These are phyloP conservation scores for Vinca minor DNA, from an alignment of 257 asterid species.

Conservation along the genomic window DNA sequence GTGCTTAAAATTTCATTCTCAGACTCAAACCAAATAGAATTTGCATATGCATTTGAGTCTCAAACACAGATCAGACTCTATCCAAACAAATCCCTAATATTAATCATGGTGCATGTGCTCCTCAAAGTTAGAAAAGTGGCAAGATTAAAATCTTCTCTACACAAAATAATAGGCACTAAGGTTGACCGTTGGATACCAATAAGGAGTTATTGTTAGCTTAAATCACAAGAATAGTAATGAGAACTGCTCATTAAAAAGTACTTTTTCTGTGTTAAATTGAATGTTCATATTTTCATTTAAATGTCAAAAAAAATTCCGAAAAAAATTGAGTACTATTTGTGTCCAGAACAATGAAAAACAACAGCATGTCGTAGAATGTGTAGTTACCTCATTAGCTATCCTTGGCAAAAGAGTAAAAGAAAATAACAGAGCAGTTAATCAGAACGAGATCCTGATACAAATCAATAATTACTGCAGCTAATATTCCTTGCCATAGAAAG, in stretches of 20 bases:
- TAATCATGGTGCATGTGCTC: background rate
- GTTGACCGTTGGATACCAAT: background rate
- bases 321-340: too few relatives aligned
- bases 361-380: too few relatives aligned
- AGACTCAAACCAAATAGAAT: too few relatives aligned
- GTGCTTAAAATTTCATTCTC: too few relatives aligned
- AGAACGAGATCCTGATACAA: background rate
- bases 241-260: too few relatives aligned
- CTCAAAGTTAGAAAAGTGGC: background rate
- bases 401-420: background rate
- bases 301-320: too few relatives aligned
- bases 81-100: too few relatives aligned
- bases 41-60: too few relatives aligned
- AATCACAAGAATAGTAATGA: background rate
- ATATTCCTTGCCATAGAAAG: background rate
- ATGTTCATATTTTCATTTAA: too few relatives aligned
- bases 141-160: background rate
- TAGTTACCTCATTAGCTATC: background rate
- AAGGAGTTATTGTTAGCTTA: background rate
- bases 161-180: background rate
- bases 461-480: background rate
- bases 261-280: too few relatives aligned
- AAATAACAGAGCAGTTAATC: background rate
- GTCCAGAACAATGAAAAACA: too few relatives aligned
- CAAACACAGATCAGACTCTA: too few relatives aligned